Conservation (phyloP, 116 monocot genomes). For the Zostera marina region DNA sequence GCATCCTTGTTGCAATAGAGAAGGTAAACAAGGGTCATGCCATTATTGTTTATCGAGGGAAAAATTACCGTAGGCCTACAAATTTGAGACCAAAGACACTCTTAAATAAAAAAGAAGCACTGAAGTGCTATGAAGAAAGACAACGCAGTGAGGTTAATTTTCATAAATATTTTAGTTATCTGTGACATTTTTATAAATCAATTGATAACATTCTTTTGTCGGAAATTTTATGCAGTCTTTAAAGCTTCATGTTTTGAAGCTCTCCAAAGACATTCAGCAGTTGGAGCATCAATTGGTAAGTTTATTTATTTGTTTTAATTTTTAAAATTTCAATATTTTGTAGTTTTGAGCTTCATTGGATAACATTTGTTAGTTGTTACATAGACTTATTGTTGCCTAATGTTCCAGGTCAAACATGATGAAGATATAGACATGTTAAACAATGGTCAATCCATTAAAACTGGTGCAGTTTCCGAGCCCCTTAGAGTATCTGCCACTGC, state of each 20-base stretch:
- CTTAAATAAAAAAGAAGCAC: slow-evolving; percentile 68
- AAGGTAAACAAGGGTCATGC: slow-evolving; percentile 88
- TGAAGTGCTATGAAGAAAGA: slow-evolving; percentile 53
- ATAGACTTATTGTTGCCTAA: background rate
- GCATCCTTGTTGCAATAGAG: slow-evolving; percentile 79
- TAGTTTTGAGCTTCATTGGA: background rate
- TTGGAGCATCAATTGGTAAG: slow-evolving; percentile 45
- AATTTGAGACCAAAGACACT: slow-evolving; percentile 61
- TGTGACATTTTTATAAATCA: background rate
- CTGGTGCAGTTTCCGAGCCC: background rate
- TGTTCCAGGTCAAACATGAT: slow-evolving; percentile 4
- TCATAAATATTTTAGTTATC: background rate
- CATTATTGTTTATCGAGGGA: slow-evolving; percentile 85
- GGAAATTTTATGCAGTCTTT: slow-evolving; percentile 46
- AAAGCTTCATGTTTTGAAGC: slow-evolving; percentile 81
- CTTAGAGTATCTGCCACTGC: background rate
- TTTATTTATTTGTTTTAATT: background rate
- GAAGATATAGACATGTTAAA: background rate
- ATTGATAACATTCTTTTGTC: background rate
- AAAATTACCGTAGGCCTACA: slow-evolving; percentile 71
- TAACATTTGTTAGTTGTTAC: background rate
- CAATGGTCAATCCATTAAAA: too few species aligned
- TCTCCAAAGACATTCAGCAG: slow-evolving; percentile 44
- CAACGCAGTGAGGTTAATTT: slow-evolving; percentile 60
- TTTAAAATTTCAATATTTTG: background rate